phyloP scores from a whole-genome alignment of 2,329 filamentous ascomycete genomes.

The Hymenoscyphus fraxineus region DNA sequence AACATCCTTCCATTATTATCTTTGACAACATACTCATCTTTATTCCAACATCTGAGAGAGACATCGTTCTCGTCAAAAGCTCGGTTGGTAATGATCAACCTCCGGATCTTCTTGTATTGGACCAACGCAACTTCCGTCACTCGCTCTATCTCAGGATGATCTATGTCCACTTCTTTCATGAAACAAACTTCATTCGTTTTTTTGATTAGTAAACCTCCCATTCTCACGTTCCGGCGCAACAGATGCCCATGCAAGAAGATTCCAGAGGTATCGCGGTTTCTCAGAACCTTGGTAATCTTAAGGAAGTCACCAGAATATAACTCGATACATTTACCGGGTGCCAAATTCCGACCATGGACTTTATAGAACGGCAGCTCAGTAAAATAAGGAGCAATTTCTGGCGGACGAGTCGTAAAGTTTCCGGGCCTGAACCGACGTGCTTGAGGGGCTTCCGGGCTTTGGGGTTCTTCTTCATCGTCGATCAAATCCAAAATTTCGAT shows the following conservation, averaged over 20 bases:
- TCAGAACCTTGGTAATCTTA: slow-evolving; percentile 38
- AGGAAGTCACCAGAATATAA: slow-evolving; percentile 36
- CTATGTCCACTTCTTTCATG: slow-evolving; percentile 35
- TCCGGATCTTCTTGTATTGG: slow-evolving; percentile 32
- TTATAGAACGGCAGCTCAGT: slow-evolving; percentile 36
- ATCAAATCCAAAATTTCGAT: not conserved
- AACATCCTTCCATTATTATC: not conserved
- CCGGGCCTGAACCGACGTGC: not conserved
- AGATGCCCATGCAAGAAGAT: slow-evolving; percentile 41
- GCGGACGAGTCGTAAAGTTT: slow-evolving; percentile 19
- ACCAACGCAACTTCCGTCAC: slow-evolving; percentile 41
- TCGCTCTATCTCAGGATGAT: slow-evolving; percentile 39
- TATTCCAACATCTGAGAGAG: not conserved
- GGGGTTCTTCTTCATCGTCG: not conserved
- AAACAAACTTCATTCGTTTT: slow-evolving; percentile 44
- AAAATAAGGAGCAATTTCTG: slow-evolving; percentile 23
- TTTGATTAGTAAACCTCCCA: slow-evolving; percentile 36
- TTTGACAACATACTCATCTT: not conserved
- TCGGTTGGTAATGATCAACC: slow-evolving; percentile 36
- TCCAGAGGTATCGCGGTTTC: slow-evolving; percentile 21
- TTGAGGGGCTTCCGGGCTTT: not conserved
- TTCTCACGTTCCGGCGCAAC: slow-evolving; percentile 35
- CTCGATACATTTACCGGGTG: slow-evolving; percentile 23
- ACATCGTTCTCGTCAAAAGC: slow-evolving; percentile 7
- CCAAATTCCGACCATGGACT: slow-evolving; percentile 3